Base-by-base conservation (phyloP, 1,284 basidiomycete genomes). In the Moniliophthora roreri region DNA sequence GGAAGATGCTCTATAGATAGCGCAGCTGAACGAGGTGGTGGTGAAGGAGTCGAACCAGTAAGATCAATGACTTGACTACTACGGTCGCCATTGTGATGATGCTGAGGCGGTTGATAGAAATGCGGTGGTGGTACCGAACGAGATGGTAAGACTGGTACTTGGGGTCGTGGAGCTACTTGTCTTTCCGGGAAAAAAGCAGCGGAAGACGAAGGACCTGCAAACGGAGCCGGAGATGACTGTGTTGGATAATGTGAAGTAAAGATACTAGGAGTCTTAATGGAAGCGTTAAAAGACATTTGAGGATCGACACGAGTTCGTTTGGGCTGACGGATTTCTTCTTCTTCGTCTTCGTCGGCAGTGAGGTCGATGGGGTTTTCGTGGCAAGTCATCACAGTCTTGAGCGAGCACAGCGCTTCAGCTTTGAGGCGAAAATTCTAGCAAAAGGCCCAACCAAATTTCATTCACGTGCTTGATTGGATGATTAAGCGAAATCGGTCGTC, bases 31-130 rank as follows among this genome's bases (percentile, higher is more conserved):
- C 56, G 58, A 21, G 66, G 65, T 3, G 87, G 79, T 15, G 85
- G 82, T 1, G 87, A 86, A 2, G 89, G 88, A 4, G 87, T 87
- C 1, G 88, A 89, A 55, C 74, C 72, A 2, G 89, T 91, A 37
- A 91, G 78, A 76, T 91, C 88, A 67, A 91, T 91, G 51, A 91
- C 75, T 55, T 85, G 80, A 50, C 71, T 76, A 53, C 63, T 64
- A 57, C 55, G 57, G 51, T 66, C 63, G 48, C 58, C 48, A 51
- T 32, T 11, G 11, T 32, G 28, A 32, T 32, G 28, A 6, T 32
- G 28, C 28, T 32, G 28, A 32, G 28, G 28, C 11, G 7, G 28
- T 11, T 32, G 28, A 32, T 32, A 32, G 6, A 11, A 11, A 32
- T 32, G 11, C 11, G 28, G 28, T 32, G 6, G 28, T 32, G 62